These are phyloP conservation scores for Sugiyamaella sp. DNA, from an alignment of 1,139 yeast species.

Conservation along the genomic window DNA sequence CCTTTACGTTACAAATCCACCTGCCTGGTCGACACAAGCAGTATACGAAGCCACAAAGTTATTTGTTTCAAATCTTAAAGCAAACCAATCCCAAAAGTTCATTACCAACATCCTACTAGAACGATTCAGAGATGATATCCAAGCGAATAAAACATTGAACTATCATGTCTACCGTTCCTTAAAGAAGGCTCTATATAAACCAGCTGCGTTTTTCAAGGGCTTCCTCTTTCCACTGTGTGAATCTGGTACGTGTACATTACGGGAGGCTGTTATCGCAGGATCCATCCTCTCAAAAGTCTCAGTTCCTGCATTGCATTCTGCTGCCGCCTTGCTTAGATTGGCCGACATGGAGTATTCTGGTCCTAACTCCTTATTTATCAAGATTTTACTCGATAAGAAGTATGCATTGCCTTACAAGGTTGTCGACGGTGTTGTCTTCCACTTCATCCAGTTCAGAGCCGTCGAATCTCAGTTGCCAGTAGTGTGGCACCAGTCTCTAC, in stretches of 20 bases:
- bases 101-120: slow-evolving; percentile 76
- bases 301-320: slow-evolving; percentile 91
- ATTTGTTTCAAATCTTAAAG: slow-evolving; percentile 85
- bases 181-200: slow-evolving; percentile 91
- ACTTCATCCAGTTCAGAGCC: slow-evolving; percentile 77
- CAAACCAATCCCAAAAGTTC: slow-evolving; percentile 87
- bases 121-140: slow-evolving; percentile 81
- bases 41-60: slow-evolving; percentile 92
- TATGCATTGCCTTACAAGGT: slow-evolving; percentile 97
- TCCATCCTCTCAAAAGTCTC: slow-evolving; percentile 88
- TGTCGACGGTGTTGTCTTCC: slow-evolving; percentile 92
- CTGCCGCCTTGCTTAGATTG: slow-evolving; percentile 88
- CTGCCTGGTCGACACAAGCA: slow-evolving; percentile 95
- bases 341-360: slow-evolving; percentile 85
- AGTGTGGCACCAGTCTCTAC: slow-evolving; percentile 95
- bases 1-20: slow-evolving; percentile 88
- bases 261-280: slow-evolving; percentile 95
- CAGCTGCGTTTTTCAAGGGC: slow-evolving; percentile 97
- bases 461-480: slow-evolving; percentile 76
- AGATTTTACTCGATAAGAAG: slow-evolving; percentile 87
- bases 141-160: slow-evolving; percentile 65
- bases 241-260: slow-evolving; percentile 65
- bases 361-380: slow-evolving; percentile 85
- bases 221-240: slow-evolving; percentile 89
- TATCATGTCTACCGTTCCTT: slow-evolving; percentile 91